Evolutionary conservation across 768 basidiomycete genomes (phyloP), one percentile per base, ranked within the genome.

Genomic region (Phlegmacium glaucopus): DNA sequence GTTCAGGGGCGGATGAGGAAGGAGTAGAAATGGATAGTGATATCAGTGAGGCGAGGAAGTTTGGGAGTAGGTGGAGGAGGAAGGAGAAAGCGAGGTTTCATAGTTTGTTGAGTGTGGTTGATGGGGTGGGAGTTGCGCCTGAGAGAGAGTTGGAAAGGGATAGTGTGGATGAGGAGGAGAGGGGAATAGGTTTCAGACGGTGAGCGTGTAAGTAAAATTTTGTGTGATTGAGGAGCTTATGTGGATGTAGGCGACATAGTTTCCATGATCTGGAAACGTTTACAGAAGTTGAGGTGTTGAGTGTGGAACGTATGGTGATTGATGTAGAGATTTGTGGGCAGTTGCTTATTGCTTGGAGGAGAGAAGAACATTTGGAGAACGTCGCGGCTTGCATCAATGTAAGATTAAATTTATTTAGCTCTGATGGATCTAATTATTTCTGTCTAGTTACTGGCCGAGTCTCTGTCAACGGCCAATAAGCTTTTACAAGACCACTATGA

Each of bases 241-340:
- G 42, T 51, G 13, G 15, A 47, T 42, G 27, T 53, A 76, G 80
- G 46, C 75, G 87, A 39, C 71, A 85, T 41, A 87, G 86, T 53
- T 85, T 85, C 57, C 81, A 86, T 50, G 82, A 83, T 61, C 58
- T 82, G 1, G 58, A 66, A 25, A 73, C 77, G n/a, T 71, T 82
- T 52, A 69, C 65, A 32, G 68, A 68, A 40, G 60, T 75, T 49
- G 69, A 69, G 29, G 66, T 83, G 9, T 61, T 88, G 36, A 72
- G 75, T 3, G 51, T 74, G 6, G 84, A 89, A 45, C 72, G 77
- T 56, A 87, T 91, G 85, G 77, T 75, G 42, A 79, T 87, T 35
- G 89, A 91, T 56, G 89, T 90, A 30, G 87, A 85, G 56, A 71
- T 91, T 12, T 84, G 84, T 57, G 86, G 85, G 4, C 84, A 90